Percentiles rank a stretch among this genome's conserved stretches.
These are phyloP conservation scores for Carallia brachiata DNA, from an alignment of 345 rosid genomes.

Conservation along the genomic window DNA sequence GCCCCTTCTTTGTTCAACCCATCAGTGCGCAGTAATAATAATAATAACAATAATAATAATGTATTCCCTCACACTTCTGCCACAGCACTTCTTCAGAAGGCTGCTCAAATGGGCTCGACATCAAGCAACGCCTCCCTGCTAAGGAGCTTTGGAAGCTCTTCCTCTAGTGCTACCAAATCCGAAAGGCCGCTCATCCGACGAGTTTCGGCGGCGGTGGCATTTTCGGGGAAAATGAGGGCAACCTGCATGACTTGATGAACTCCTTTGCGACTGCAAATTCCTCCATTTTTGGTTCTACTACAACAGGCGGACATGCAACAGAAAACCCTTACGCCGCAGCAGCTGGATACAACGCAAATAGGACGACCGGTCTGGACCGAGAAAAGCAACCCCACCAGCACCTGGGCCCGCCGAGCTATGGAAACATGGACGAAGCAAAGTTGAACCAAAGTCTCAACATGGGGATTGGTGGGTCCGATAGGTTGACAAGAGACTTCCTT, in stretches of 20 bases:
- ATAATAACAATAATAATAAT: slow-evolving; percentile 16
- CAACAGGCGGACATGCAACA: slow-evolving; percentile 17
- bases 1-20: slow-evolving; percentile 51
- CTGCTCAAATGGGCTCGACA: slow-evolving; percentile 74
- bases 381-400: slow-evolving; percentile 10
- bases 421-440: slow-evolving; percentile 26
- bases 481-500: slow-evolving; percentile 72
- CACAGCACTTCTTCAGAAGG: slow-evolving; percentile 78
- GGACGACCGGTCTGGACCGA: slow-evolving; percentile 7
- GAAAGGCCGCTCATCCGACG: slow-evolving; percentile 6
- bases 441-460: slow-evolving; percentile 23
- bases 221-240: slow-evolving; percentile 51
- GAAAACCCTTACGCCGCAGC: slow-evolving; percentile 10
- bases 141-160: slow-evolving; percentile 48
- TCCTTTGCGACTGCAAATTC: slow-evolving; percentile 45
- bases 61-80: slow-evolving; percentile 62
- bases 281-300: slow-evolving; percentile 31
- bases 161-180: slow-evolving; percentile 32
- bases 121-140: slow-evolving; percentile 51
- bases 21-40: slow-evolving; percentile 43
- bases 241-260: slow-evolving; percentile 58
- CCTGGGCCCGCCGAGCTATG: not conserved
- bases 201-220: slow-evolving; percentile 35
- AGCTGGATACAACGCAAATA: slow-evolving; percentile 11
- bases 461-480: slow-evolving; percentile 51